Conservation (phyloP, 2,329 filamentous ascomycete species). For the Sphaerostilbella broomeana region DNA sequence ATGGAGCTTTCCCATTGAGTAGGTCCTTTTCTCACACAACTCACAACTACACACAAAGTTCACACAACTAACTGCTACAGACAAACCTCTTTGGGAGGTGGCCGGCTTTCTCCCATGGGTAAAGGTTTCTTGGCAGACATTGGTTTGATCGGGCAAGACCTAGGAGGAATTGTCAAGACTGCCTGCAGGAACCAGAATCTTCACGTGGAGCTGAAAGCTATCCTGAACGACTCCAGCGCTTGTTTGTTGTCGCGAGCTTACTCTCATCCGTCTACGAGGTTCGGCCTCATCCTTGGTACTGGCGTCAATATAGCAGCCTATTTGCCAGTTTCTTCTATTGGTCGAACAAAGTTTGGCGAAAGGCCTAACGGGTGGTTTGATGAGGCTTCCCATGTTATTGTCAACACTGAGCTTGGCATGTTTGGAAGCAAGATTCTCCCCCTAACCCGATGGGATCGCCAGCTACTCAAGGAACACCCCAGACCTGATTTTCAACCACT, state of each 20-base stretch:
- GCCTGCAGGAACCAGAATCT: conserved; percentile 47
- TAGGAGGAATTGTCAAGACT: conserved; percentile 50
- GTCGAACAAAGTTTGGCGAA: conserved; percentile 48
- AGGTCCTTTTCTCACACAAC: conserved; percentile 26
- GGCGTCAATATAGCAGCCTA: conserved; percentile 61
- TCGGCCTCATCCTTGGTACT: conserved; percentile 61
- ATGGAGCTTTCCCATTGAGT: conserved; percentile 68
- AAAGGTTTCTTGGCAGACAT: conserved; percentile 57
- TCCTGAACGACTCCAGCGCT: conserved; percentile 63
- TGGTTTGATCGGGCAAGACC: conserved; percentile 51
- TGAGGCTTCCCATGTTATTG: conserved; percentile 54
- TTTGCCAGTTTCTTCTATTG: conserved; percentile 51
- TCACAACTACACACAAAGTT: conserved; percentile 19
- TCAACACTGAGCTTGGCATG: conserved; percentile 64
- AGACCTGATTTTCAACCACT: conserved; percentile 55
- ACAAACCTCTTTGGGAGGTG: conserved; percentile 57
- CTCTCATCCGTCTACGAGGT: conserved; percentile 49
- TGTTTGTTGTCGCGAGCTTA: conserved; percentile 60
- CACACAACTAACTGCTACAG: conserved; percentile 28
- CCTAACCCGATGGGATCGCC: conserved; percentile 53
- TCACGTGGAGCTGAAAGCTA: conserved; percentile 50
- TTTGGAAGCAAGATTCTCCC: conserved; percentile 55
- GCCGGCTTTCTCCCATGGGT: conserved; percentile 56
- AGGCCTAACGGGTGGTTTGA: conserved; percentile 51
- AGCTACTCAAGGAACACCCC: conserved; percentile 45